Percentiles rank a stretch among this genome's conserved stretches.
phyloP scores from a whole-genome alignment of 257 asterid genomes.

The Scutellaria minor region DNA sequence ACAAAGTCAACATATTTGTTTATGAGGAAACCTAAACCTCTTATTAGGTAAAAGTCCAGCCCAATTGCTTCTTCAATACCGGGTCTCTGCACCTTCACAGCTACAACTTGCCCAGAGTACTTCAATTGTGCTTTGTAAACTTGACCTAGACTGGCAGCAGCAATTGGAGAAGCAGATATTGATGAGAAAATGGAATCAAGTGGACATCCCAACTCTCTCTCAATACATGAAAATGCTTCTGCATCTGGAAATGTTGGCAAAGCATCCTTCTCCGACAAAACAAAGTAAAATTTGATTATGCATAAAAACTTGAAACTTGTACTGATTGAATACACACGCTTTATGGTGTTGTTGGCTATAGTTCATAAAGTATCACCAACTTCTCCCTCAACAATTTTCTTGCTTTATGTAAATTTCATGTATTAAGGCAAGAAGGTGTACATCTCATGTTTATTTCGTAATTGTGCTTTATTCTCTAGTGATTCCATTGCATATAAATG shows the following conservation, averaged over 20 bases:
- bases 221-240: slow-evolving; percentile 94
- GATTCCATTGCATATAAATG: neutral
- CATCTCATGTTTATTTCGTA: too few species aligned
- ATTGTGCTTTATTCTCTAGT: too few species aligned
- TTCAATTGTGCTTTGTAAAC: slow-evolving; percentile 93
- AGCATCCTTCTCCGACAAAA: slow-evolving; percentile 73
- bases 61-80: slow-evolving; percentile 96
- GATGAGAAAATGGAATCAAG: slow-evolving; percentile 80
- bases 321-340: neutral
- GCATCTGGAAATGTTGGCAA: slow-evolving; percentile 97
- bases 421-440: neutral
- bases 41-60: slow-evolving; percentile 82
- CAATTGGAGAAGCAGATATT: slow-evolving; percentile 92
- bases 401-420: neutral
- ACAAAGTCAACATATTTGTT: slow-evolving; percentile 78
- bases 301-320: slow-evolving; percentile 1
- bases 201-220: slow-evolving; percentile 78
- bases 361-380: neutral
- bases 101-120: slow-evolving; percentile 85
- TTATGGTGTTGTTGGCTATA: neutral
- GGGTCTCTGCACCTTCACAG: slow-evolving; percentile 99
- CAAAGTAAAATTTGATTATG: slow-evolving; percentile 7
- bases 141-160: slow-evolving; percentile 99
- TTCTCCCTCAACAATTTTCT: neutral
- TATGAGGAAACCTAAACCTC: slow-evolving; percentile 83